Conservation (phyloP, 371 early-diverging fungal genomes). For the Lichtheimia hyalospora region DNA sequence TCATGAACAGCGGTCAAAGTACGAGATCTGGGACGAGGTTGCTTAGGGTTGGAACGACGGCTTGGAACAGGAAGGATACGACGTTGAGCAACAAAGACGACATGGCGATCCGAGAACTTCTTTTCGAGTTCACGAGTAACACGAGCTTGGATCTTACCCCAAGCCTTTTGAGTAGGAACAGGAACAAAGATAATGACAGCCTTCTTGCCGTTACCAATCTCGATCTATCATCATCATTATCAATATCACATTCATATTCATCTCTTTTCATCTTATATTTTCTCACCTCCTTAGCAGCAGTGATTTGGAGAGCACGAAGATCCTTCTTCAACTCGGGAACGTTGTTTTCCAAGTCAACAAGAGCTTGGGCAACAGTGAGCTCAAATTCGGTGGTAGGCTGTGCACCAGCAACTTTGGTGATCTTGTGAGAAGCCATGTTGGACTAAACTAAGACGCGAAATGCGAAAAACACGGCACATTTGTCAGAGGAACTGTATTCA, state of each 20-base stretch:
- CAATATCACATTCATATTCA: no score
- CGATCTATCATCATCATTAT: conserved; percentile 57
- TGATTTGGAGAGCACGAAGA: conserved; percentile 89
- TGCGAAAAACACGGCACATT: neutral
- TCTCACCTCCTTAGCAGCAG: conserved; percentile 88
- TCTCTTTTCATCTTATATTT: neutral
- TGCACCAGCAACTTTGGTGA: conserved; percentile 80
- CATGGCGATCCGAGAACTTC: conserved; percentile 99
- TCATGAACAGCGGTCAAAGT: conserved; percentile 97
- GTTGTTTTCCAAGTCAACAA: conserved; percentile 93
- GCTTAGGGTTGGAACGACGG: conserved; percentile 85
- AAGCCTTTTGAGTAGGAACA: conserved; percentile 88
- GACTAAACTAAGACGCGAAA: neutral
- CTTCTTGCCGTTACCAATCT: conserved; percentile 93
- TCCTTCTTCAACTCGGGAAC: conserved; percentile 95
- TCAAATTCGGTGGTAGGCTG: conserved; percentile 86
- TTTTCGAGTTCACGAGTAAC: conserved; percentile 98
- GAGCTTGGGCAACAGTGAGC: conserved; percentile 93
- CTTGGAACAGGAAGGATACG: conserved; percentile 93
- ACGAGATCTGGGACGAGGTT: conserved; percentile 93
- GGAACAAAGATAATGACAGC: conserved; percentile 97
- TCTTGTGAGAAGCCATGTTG: conserved; percentile 61
- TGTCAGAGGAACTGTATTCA: no score
- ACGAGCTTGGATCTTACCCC: conserved; percentile 93
- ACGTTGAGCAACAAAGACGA: conserved; percentile 91